These are phyloP conservation scores for Phytophthora capsici DNA, from an alignment of 352 stramenopile species.

Conservation along the genomic window DNA sequence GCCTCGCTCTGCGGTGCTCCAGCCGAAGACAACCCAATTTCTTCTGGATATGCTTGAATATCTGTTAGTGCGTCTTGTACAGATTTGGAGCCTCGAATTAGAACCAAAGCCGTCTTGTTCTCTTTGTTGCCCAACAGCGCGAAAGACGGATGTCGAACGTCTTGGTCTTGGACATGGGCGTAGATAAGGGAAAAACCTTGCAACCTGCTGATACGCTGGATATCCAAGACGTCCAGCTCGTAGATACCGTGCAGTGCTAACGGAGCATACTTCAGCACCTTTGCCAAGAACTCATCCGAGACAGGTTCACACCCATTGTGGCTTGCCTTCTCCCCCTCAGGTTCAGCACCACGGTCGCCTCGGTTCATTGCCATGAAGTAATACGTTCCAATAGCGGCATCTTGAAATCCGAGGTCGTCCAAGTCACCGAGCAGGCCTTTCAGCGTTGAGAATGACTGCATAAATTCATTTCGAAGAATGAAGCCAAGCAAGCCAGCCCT, in stretches of 20 bases:
- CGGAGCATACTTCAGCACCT: conserved; percentile 78
- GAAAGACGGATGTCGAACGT: conserved; percentile 83
- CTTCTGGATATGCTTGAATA: conserved; percentile 83
- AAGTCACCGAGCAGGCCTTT: conserved; percentile 83
- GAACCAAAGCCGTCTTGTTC: conserved; percentile 77
- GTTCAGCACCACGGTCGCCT: conserved; percentile 75
- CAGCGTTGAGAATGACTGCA: conserved; percentile 88
- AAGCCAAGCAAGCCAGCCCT: conserved; percentile 80
- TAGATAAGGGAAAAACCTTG: conserved; percentile 85
- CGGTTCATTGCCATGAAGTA: conserved; percentile 92
- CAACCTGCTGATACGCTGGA: conserved; percentile 82
- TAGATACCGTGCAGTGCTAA: conserved; percentile 87
- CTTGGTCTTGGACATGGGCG: conserved; percentile 82
- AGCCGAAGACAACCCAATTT: conserved; percentile 61
- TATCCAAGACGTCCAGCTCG: conserved; percentile 82
- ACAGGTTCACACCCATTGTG: conserved; percentile 65
- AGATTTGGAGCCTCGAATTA: conserved; percentile 87
- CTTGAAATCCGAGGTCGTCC: conserved; percentile 83
- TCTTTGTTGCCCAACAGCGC: conserved; percentile 80
- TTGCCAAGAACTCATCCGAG: conserved; percentile 72
- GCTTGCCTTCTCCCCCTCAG: conserved; percentile 62
- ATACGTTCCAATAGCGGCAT: conserved; percentile 85
- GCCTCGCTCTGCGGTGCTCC: conserved; percentile 47
- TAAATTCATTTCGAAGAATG: conserved; percentile 89
- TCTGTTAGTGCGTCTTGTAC: conserved; percentile 88